Evolutionary conservation across 129 eudicot genomes (phyloP).

Genomic region (Flaveria sonorensis): DNA sequence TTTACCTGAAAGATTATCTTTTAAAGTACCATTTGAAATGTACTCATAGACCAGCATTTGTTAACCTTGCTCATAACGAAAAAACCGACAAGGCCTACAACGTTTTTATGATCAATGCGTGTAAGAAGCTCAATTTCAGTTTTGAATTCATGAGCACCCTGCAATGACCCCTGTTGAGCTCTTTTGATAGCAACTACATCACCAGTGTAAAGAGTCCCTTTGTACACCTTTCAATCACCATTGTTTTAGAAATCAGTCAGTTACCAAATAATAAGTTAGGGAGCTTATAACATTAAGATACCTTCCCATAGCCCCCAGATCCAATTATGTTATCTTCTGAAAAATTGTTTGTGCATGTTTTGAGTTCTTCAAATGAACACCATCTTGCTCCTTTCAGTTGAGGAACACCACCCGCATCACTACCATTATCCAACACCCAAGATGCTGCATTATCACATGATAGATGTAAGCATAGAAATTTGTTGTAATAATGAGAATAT

Average conservation of each 20-base stretch:
- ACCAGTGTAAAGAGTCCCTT: too few relatives aligned
- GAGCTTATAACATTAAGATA: slow-evolving; percentile 20
- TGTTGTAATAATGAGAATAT: not conserved
- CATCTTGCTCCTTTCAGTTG: slow-evolving; percentile 78
- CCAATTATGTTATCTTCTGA: slow-evolving; percentile 77
- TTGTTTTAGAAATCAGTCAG: not conserved
- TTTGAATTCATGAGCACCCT: too few relatives aligned
- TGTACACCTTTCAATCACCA: too few relatives aligned
- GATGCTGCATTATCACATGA: slow-evolving; percentile 57
- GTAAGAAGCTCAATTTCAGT: too few relatives aligned
- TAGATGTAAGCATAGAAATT: not conserved
- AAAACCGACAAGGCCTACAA: too few relatives aligned
- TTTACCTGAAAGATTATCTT: too few relatives aligned
- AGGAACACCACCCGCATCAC: slow-evolving; percentile 63
- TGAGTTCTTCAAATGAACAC: slow-evolving; percentile 80
- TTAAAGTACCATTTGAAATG: too few relatives aligned
- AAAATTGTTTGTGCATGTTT: slow-evolving; percentile 58
- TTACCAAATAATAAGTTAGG: not conserved
- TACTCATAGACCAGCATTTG: too few relatives aligned
- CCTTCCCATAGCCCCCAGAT: slow-evolving; percentile 94
- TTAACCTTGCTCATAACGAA: too few relatives aligned
- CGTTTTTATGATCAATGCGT: too few relatives aligned
- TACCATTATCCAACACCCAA: slow-evolving; percentile 58
- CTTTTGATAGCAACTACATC: too few relatives aligned
- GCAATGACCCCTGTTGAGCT: too few relatives aligned